phyloP scores from a whole-genome alignment of 371 early-diverging fungal species.

The Fennellomyces sp. region DNA sequence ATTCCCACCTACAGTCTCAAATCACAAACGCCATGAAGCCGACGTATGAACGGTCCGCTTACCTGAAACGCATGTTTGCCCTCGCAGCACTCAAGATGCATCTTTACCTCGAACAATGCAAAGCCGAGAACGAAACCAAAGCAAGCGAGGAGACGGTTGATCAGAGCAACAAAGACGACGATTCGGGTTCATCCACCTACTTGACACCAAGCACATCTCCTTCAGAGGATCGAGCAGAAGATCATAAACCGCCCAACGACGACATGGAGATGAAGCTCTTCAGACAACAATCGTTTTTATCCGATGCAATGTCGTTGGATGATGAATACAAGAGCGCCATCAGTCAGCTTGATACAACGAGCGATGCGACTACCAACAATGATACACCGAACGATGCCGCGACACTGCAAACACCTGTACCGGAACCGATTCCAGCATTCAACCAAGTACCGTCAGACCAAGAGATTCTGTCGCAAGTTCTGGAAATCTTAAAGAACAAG shows the following conservation, averaged over 20 bases:
- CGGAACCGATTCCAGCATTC: not conserved
- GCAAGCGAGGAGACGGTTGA: slow-evolving; percentile 8
- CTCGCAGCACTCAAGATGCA: slow-evolving; percentile 19
- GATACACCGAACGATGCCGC: not conserved
- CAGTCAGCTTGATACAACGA: not conserved
- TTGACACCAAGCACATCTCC: too few relatives aligned
- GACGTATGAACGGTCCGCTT: slow-evolving; percentile 20
- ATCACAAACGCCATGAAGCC: slow-evolving; percentile 29
- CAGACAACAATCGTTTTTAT: not conserved
- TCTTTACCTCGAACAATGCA: not conserved
- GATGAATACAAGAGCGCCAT: not conserved
- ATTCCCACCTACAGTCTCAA: slow-evolving; percentile 12
- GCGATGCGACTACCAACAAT: not conserved
- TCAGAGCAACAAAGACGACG: too few relatives aligned
- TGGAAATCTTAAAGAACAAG: slow-evolving; percentile 16
- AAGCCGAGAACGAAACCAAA: slow-evolving; percentile 9
- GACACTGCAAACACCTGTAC: not conserved
- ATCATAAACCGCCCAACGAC: too few relatives aligned
- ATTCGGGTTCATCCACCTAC: too few relatives aligned
- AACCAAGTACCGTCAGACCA: not conserved
- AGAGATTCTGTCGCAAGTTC: not conserved
- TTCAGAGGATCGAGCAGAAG: too few relatives aligned
- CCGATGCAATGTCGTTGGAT: not conserved
- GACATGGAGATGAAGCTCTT: not conserved
- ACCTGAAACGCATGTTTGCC: slow-evolving; percentile 27